Evolutionary conservation across 805 yeast species (phyloP).

Genomic region (Kazachstania viticola): DNA sequence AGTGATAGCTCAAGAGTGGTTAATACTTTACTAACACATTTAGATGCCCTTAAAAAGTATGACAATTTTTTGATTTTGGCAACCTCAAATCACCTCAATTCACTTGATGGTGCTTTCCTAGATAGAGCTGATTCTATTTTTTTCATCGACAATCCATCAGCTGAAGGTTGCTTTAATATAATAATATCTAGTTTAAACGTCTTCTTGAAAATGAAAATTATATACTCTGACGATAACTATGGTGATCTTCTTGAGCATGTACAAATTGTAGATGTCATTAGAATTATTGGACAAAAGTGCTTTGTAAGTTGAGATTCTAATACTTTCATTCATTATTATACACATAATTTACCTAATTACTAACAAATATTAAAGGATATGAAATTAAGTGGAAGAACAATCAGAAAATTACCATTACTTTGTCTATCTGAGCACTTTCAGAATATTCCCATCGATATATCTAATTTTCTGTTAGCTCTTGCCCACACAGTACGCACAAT

Average conservation of each 20-base stretch:
- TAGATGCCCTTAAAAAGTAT: slow-evolving; percentile 29
- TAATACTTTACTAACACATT: slow-evolving; percentile 32
- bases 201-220: too few relatives aligned
- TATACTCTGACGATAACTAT: too few relatives aligned
- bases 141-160: slow-evolving; percentile 27
- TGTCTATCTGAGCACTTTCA: slow-evolving; percentile 21
- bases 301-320: too few relatives aligned
- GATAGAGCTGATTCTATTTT: slow-evolving; percentile 33
- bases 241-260: too few relatives aligned
- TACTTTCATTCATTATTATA: neutral
- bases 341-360: slow-evolving; percentile 5
- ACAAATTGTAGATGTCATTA: too few relatives aligned
- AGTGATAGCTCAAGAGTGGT: slow-evolving; percentile 34
- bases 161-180: slow-evolving; percentile 22
- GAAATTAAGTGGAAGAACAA: slow-evolving; percentile 22
- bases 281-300: too few relatives aligned
- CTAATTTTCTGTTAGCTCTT: slow-evolving; percentile 17
- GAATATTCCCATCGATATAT: slow-evolving; percentile 15
- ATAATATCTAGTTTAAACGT: too few relatives aligned
- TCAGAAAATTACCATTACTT: slow-evolving; percentile 19
- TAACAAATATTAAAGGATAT: slow-evolving; percentile 10
- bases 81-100: slow-evolving; percentile 31
- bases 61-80: slow-evolving; percentile 30
- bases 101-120: slow-evolving; percentile 34
- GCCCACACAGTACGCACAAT: slow-evolving; percentile 10